Base-by-base conservation (phyloP, 202 grass and related monocot genomes). In the Sporobolus alterniflorus region DNA sequence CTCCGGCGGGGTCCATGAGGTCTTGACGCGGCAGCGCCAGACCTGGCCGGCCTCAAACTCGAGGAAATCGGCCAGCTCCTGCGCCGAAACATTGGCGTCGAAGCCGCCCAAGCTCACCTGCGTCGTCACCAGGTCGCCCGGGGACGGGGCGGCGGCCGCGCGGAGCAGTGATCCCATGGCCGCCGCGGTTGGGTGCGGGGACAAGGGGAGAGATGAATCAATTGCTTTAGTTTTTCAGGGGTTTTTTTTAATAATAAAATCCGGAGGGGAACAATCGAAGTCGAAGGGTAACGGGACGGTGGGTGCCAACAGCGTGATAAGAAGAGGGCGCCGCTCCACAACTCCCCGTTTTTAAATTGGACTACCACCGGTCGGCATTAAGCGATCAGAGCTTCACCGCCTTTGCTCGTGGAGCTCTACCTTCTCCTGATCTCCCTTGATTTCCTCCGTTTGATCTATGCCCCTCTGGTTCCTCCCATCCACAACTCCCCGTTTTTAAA, bases 11-110 rank as follows among this genome's bases (percentile, higher is more conserved):
- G 90, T 98, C 89, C 90, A 95, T 44, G 95, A 98, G 13, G 78
- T 88, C 92, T 98, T 98, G 75, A 95, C 87, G 31, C 89, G 86
- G 84, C 95, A 98, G 11, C 90, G 95, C 95, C 95, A 98, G 54
- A 95, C 92, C 86, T 68, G 71, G 73, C 90, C 89, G 28, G 81
- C 91, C 62, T 95, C 85, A n/a, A 44, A 5, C 85, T 93, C 92
- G 31, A 95, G 44, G 73, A 90, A 98, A 10, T 77, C 51, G 49
- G 83, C 70, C 36, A 98, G 90, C 0, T 78, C 31, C 29, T 72
- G 39, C 25, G 92, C 92, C 3, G 85, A 74, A 41, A 91, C 82
- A 9, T 40, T 42, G 44, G 43, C 40, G n/a, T 87, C 89, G 39
- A 97, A 94, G 31, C 92, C 95, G 0, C 90, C 95, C 3, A 94